Evolutionary conservation across 306 rosid genomes (phyloP).

Genomic region (Dryas alaskensis): DNA sequence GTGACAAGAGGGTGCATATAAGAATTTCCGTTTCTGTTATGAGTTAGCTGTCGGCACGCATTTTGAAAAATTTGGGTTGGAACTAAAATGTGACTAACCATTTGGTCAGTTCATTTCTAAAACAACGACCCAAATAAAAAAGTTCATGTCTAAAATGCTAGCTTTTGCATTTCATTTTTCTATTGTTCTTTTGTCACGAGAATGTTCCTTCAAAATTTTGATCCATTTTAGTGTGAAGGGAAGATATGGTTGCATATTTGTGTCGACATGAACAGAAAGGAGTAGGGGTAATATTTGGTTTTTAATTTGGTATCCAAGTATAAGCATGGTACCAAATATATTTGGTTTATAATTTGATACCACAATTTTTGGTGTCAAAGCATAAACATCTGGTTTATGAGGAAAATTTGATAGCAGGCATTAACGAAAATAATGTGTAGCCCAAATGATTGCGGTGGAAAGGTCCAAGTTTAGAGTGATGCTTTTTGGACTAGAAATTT

Average conservation of each 20-base stretch:
- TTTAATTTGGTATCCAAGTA: background rate
- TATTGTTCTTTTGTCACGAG: background rate
- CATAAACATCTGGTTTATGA: background rate
- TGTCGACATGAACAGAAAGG: too few species aligned
- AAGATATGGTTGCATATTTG: background rate
- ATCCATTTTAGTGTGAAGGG: background rate
- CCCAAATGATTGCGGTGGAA: background rate
- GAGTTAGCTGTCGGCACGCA: background rate
- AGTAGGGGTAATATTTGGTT: background rate
- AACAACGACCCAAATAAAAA: background rate
- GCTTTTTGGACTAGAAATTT: background rate
- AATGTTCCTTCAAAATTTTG: background rate
- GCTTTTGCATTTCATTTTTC: background rate
- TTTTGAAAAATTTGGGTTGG: background rate
- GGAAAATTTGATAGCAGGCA: background rate
- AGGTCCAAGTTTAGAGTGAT: background rate
- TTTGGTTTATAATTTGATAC: background rate
- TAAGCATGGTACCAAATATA: background rate
- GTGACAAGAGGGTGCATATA: too few species aligned
- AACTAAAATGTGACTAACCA: background rate
- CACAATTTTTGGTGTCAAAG: background rate
- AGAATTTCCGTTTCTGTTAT: background rate
- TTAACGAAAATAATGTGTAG: background rate
- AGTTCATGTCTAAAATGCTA: background rate
- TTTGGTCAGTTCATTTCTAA: conserved; percentile 7